Evolutionary conservation across 352 stramenopile species (phyloP).

Genomic region (Phytophthora podocarpi): DNA sequence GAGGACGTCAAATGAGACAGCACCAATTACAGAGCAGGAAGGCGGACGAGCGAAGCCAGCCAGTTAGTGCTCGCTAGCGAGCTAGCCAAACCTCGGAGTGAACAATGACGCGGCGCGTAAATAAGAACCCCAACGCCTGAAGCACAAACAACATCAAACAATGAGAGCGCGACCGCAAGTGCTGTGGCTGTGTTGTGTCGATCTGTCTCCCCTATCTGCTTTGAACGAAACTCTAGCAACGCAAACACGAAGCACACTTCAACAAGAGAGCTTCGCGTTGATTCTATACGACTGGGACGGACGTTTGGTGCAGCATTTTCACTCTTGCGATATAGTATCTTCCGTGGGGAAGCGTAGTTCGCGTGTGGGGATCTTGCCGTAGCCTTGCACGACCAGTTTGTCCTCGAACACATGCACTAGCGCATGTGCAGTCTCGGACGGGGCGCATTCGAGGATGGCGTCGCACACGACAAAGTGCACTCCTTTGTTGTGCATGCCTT

Average conservation of each 20-base stretch:
- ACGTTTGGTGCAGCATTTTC: background rate
- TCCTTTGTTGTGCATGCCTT: constrained; percentile 40
- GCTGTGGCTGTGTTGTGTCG: constrained; percentile 12
- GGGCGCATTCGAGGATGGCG: constrained; percentile 71
- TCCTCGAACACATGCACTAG: constrained; percentile 63
- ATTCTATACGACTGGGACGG: too few species aligned
- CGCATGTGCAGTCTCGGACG: constrained; percentile 62
- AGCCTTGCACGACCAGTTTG: constrained; percentile 57
- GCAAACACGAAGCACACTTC: background rate
- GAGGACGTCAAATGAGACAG: constrained; percentile 1
- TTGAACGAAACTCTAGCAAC: background rate
- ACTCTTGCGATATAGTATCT: background rate
- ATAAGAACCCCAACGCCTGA: constrained; percentile 24
- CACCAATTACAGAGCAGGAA: constrained; percentile 9
- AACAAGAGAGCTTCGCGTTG: constrained; percentile 1
- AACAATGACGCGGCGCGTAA: constrained; percentile 32
- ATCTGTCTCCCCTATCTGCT: constrained; percentile 7
- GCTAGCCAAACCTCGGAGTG: constrained; percentile 14
- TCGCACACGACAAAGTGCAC: constrained; percentile 77
- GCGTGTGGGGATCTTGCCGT: constrained; percentile 64
- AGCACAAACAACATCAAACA: constrained; percentile 29
- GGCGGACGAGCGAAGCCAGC: constrained; percentile 11
- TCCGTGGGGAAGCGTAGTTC: constrained; percentile 48
- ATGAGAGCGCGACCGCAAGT: constrained; percentile 19
- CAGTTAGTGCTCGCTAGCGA: constrained; percentile 6